Conservation (phyloP, 2,329 filamentous ascomycete species). For the Tolypocladium tropicale region DNA sequence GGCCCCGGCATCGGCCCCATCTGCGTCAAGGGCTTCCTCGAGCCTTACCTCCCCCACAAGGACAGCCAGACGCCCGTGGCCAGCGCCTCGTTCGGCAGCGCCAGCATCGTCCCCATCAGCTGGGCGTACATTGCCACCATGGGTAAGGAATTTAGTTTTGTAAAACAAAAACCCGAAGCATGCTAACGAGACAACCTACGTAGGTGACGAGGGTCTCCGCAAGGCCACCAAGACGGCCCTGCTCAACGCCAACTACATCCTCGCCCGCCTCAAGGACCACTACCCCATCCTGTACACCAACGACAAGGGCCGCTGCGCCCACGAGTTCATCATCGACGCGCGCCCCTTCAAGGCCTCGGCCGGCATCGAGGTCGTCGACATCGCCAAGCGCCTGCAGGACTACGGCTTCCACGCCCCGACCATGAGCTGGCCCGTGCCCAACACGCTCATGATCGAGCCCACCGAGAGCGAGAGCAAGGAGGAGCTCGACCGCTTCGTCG, state of each 20-base stretch:
- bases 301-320: constrained; percentile 74
- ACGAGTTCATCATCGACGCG: constrained; percentile 93
- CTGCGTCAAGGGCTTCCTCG: constrained; percentile 75
- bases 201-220: constrained; percentile 54
- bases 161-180: too few species aligned
- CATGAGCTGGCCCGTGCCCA: constrained; percentile 92
- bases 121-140: constrained; percentile 96
- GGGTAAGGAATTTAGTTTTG: constrained; percentile 39
- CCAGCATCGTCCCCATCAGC: constrained; percentile 86
- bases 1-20: constrained; percentile 92
- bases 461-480: constrained; percentile 89
- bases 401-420: constrained; percentile 97
- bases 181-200: not conserved
- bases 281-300: constrained; percentile 95
- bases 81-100: constrained; percentile 77
- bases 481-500: constrained; percentile 87
- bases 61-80: constrained; percentile 51
- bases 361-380: constrained; percentile 84
- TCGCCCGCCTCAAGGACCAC: constrained; percentile 73
- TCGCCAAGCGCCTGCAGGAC: constrained; percentile 93
- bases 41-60: constrained; percentile 49
- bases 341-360: constrained; percentile 75
- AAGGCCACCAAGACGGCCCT: constrained; percentile 86
- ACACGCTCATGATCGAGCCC: constrained; percentile 96
- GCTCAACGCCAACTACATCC: constrained; percentile 96